Percentiles rank a stretch among this genome's conserved stretches.
Evolutionary conservation across 441 rosid genomes (phyloP).

Genomic region (California macrophylla): DNA sequence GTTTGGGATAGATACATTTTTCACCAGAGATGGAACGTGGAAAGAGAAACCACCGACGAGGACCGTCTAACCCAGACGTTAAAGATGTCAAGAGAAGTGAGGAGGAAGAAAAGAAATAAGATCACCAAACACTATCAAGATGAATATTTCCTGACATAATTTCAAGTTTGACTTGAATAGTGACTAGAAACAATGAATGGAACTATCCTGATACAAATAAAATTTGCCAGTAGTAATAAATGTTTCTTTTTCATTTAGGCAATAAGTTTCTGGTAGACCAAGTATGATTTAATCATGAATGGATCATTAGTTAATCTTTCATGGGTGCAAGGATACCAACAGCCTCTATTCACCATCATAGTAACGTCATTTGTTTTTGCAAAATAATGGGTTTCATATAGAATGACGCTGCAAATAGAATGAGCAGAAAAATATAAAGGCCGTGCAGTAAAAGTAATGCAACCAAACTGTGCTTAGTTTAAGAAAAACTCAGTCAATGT

Average conservation of each 20-base stretch:
- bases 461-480: neutral
- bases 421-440: neutral
- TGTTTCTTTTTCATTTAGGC: neutral
- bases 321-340: neutral
- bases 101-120: neutral
- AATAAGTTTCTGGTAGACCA: neutral
- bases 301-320: neutral
- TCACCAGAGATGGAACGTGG: neutral
- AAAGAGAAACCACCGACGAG: neutral
- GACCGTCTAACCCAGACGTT: neutral
- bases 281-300: neutral
- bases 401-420: neutral
- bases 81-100: neutral
- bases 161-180: neutral
- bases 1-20: neutral
- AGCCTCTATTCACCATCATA: neutral
- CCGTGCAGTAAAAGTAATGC: neutral
- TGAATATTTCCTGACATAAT: neutral
- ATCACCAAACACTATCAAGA: neutral
- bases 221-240: neutral
- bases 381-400: neutral
- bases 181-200: neutral
- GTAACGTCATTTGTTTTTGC: neutral
- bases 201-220: neutral
- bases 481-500: neutral